These are phyloP conservation scores for Mycena albidolilacea DNA, from an alignment of 768 basidiomycete genomes.

Conservation along the genomic window DNA sequence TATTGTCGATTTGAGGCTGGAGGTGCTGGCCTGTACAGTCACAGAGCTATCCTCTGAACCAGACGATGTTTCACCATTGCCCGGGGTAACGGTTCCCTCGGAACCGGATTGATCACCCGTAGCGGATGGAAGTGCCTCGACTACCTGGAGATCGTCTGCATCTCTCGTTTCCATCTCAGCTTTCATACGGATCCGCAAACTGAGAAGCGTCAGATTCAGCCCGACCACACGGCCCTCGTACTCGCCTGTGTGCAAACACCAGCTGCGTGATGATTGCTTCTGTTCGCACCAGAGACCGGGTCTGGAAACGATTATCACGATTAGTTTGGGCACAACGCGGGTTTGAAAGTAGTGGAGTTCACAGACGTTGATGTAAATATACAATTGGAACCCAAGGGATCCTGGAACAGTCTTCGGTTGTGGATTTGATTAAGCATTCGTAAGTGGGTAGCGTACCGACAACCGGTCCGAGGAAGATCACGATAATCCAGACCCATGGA, in stretches of 20 bases:
- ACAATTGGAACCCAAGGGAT: neutral
- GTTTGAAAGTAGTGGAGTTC: neutral
- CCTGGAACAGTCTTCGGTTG: neutral
- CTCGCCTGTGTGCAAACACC: slow-evolving; percentile 56
- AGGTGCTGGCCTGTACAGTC: neutral
- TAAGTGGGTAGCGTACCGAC: neutral
- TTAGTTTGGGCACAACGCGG: too few relatives aligned
- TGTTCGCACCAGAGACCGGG: slow-evolving; percentile 61
- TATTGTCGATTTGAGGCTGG: too few relatives aligned
- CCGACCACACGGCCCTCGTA: neutral
- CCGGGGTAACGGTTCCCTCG: neutral
- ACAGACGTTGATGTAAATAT: neutral
- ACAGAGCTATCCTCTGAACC: neutral
- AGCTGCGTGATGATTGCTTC: slow-evolving; percentile 63
- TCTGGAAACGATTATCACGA: slow-evolving; percentile 39
- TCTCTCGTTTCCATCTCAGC: neutral
- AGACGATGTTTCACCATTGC: neutral
- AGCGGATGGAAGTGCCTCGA: neutral
- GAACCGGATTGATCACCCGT: neutral
- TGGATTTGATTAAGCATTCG: too few relatives aligned
- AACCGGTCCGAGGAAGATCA: neutral
- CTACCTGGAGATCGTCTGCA: neutral
- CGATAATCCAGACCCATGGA: neutral
- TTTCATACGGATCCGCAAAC: neutral
- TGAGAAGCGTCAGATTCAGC: neutral